phyloP scores from a whole-genome alignment of 371 early-diverging fungal genomes.

The Syncephalis plumigaleata region DNA sequence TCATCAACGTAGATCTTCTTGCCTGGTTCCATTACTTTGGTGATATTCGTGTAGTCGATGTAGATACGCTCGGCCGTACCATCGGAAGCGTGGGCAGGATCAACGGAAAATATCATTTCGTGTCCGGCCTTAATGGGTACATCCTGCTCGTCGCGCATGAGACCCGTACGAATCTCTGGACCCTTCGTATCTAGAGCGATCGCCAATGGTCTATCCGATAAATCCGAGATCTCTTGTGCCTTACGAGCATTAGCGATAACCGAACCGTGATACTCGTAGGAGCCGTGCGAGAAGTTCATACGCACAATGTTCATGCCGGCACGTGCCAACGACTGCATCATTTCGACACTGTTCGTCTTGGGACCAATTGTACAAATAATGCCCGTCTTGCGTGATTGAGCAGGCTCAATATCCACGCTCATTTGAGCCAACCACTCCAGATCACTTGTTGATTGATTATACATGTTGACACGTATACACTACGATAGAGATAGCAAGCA shows the following conservation, averaged over 20 bases:
- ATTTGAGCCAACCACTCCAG: conserved; percentile 60
- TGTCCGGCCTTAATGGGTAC: conserved; percentile 51
- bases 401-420: conserved; percentile 37
- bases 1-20: conserved; percentile 78
- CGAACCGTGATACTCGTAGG: conserved; percentile 85
- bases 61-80: conserved; percentile 61
- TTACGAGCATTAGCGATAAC: conserved; percentile 64
- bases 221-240: conserved; percentile 9
- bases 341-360: conserved; percentile 69
- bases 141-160: conserved; percentile 42
- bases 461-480: neutral
- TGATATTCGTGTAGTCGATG: conserved; percentile 76
- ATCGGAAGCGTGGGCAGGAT: conserved; percentile 35
- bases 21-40: conserved; percentile 61
- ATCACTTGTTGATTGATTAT: neutral
- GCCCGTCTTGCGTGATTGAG: conserved; percentile 51
- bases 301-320: conserved; percentile 95
- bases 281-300: conserved; percentile 92
- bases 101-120: conserved; percentile 71
- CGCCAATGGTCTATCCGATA: conserved; percentile 38
- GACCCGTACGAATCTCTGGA: conserved; percentile 70
- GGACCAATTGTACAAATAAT: conserved; percentile 70
- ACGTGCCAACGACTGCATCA: conserved; percentile 64
- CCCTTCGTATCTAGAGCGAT: conserved; percentile 82
- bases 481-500: too few species aligned